Evolutionary conservation across 495 filamentous ascomycete species (phyloP), one percentile per base, ranked within the genome.

Genomic region (Cercophora samala): DNA sequence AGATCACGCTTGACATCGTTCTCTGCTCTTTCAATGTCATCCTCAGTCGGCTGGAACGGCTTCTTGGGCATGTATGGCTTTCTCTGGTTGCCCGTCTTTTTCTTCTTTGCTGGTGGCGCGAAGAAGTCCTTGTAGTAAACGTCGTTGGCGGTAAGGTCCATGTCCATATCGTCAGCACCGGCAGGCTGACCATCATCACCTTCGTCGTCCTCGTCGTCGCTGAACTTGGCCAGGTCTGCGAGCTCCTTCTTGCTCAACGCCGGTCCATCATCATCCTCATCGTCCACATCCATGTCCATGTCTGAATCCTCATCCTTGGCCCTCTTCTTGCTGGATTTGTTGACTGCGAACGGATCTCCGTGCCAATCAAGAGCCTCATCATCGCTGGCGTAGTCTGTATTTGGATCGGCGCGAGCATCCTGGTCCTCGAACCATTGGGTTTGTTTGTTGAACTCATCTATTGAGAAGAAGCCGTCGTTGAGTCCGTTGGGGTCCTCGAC

Each of bases 381-480:
- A 58, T 94, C 93, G 67, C 80, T 84, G 64, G 82, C 83, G 5
- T 68, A 70, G 59, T 87, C 85, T 32, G 88, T 85, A 68, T 86
- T 85, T 6, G 86, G 85, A 68, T 90, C 90, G 4, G 75, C 84
- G 29, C 80, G 77, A 13, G 82, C 83, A 79, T 98, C 95, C 75
- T 91, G 89, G 70, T 90, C 87, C 75, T 98, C 96, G 37, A 96
- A 84, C 66, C 88, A 86, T 71, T 96, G 91, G 4, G 92, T 90
- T 72, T 96, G 90, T 71, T 89, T 92, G 83, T 99, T 99, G 84
- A 99, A 99, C 62, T 97, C 89, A 67, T 98, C 93, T 68, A 99
- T 96, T 1, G 92, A 97, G 79, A 99, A 99, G 79, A 99, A 99
- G 4, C 93, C 95, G 73, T 99, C 95, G 74, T 99, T 99, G 75